Evolutionary conservation across 2,329 filamentous ascomycete species (phyloP).

Genomic region (Fusarium bactridioides): DNA sequence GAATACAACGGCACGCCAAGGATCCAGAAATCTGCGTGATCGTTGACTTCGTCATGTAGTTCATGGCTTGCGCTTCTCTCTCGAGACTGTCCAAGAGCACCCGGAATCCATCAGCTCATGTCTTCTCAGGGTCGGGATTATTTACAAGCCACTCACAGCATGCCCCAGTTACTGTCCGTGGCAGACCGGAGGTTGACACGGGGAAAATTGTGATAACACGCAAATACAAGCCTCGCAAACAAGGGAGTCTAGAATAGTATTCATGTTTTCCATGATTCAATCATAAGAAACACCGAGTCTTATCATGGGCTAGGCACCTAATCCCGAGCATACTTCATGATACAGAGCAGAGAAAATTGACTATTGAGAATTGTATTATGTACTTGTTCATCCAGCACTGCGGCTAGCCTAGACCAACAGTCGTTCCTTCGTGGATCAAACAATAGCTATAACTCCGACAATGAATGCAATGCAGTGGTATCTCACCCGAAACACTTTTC

Average conservation of each 20-base stretch:
- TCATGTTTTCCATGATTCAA: not conserved
- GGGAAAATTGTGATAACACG: not conserved
- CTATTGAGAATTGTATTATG: not conserved
- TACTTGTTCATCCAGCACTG: slow-evolving; percentile 1
- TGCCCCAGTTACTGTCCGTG: not conserved
- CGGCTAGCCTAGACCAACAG: not conserved
- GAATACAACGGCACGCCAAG: not conserved
- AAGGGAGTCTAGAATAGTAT: not conserved
- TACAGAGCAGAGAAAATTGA: not conserved
- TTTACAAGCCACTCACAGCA: not conserved
- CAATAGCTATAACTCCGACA: slow-evolving; percentile 24
- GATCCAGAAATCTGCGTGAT: not conserved
- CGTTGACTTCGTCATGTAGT: not conserved
- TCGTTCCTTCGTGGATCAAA: slow-evolving; percentile 12
- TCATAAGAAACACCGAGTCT: not conserved
- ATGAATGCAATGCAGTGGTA: slow-evolving; percentile 37
- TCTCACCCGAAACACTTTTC: slow-evolving; percentile 34
- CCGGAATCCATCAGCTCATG: not conserved
- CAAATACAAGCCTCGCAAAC: not conserved
- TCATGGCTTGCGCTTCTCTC: not conserved
- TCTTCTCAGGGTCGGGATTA: not conserved
- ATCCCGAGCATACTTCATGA: not conserved
- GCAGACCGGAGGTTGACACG: not conserved
- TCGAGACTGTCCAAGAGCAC: not conserved
- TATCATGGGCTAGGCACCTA: not conserved